A percentile compares a stretch with the other conserved stretches of the same genome.
Evolutionary conservation across 2,329 filamentous ascomycete species (phyloP).

Genomic region (Sclerotinia nivalis): DNA sequence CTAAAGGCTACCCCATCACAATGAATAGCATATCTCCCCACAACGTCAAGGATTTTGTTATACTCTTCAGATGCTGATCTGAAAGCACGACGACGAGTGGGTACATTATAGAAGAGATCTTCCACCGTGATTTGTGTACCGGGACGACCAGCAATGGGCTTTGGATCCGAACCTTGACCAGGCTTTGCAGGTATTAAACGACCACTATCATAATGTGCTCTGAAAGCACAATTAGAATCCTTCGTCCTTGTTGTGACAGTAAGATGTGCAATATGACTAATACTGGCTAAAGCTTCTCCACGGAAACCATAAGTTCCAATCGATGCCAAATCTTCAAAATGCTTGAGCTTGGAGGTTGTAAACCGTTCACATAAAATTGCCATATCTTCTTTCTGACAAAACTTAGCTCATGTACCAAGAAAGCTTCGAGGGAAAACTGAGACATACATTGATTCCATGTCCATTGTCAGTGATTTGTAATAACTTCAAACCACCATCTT

Average conservation of each 20-base stretch:
- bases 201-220: slow-evolving; percentile 82
- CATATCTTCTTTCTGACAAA: slow-evolving; percentile 76
- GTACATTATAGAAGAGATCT: slow-evolving; percentile 95
- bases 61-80: slow-evolving; percentile 92
- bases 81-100: slow-evolving; percentile 84
- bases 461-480: slow-evolving; percentile 98
- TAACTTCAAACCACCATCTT: slow-evolving; percentile 91
- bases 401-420: slow-evolving; percentile 20
- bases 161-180: slow-evolving; percentile 82
- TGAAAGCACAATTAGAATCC: slow-evolving; percentile 85
- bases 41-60: slow-evolving; percentile 94
- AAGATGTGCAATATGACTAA: slow-evolving; percentile 96
- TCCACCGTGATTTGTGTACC: slow-evolving; percentile 97
- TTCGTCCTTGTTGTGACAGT: slow-evolving; percentile 93
- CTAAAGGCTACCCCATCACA: slow-evolving; percentile 90
- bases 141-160: slow-evolving; percentile 79
- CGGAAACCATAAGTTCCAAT: slow-evolving; percentile 98
- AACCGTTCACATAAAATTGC: slow-evolving; percentile 92
- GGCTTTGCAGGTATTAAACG: slow-evolving; percentile 81
- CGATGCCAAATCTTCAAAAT: slow-evolving; percentile 85
- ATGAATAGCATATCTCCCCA: slow-evolving; percentile 91
- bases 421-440: slow-evolving; percentile 16
- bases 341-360: slow-evolving; percentile 92
- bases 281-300: slow-evolving; percentile 93
- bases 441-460: slow-evolving; percentile 81